Evolutionary conservation across 169 alveolate genomes (phyloP), one percentile per base, ranked within the genome.

Genomic region (Plasmodium malariae): DNA sequence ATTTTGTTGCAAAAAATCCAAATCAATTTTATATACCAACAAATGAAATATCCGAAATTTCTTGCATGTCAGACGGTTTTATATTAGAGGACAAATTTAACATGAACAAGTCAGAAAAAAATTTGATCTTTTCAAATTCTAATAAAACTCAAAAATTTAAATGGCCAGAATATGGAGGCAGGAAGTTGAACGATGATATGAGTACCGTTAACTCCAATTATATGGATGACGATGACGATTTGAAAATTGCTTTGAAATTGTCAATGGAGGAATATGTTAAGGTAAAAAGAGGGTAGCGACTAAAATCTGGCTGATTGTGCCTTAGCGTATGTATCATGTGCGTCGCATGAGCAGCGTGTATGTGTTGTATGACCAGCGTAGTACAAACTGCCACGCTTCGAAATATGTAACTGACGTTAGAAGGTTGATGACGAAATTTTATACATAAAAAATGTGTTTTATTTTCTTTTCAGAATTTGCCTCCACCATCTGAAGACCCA

Each of bases 91-190:
- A 83, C 24, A 65, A 57, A 40, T 57, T 19, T 83, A 3, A 17
- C 6, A 37, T 57, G 67, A 65, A 28, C 32, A 51, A 21, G 21
- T 57, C 65, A 9, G 76, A 67, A 21, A 19, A 83, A n/a, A 19
- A 12, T 45, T 67, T 63, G 17, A n/a, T 34, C 19, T 67, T 83
- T 65, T 28, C 68, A 26, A 26, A 40, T 26, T 30, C 32, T 5
- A 28, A 83, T 32, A 83, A 83, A 14, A 17, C 48, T n/a, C 65
- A 49, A 28, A 68, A 49, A 28, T 83, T 83, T 67, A n/a, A 36
- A n/a, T 83, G 91, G 91, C 91, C 91, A 28, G 72, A 83, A 70
- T 59, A 55, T 67, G 91, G 91, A 2, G 91, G 91, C 3, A 68
- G 85, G 11, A 83, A 45, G 40, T 83, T 83, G 36, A 83, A 68